These are phyloP conservation scores for Alternaria burnsii DNA, from an alignment of 2,329 filamentous ascomycete species.

Conservation along the genomic window DNA sequence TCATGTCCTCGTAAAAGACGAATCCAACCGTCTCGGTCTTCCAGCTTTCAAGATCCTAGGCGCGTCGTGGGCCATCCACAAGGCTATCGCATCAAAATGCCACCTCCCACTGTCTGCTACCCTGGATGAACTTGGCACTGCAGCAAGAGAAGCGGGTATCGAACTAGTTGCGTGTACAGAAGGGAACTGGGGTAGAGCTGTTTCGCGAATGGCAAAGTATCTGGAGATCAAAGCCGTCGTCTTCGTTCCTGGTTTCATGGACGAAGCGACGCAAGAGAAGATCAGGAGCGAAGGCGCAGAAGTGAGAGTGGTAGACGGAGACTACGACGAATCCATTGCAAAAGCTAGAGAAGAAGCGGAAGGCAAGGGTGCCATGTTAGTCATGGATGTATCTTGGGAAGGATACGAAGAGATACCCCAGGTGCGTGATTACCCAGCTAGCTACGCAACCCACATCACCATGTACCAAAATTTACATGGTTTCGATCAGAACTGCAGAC, in stretches of 20 bases:
- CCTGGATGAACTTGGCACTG: constrained; percentile 56
- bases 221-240: constrained; percentile 66
- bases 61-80: constrained; percentile 75
- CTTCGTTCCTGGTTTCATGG: constrained; percentile 70
- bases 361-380: constrained; percentile 60
- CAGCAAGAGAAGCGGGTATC: constrained; percentile 22
- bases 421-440: constrained; percentile 44
- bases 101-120: constrained; percentile 54
- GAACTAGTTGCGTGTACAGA: constrained; percentile 73
- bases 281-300: constrained; percentile 71
- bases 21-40: constrained; percentile 72
- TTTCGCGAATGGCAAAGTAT: constrained; percentile 71
- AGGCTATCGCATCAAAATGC: constrained; percentile 61
- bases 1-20: constrained; percentile 73
- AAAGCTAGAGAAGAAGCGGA: constrained; percentile 58
- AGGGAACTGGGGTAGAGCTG: constrained; percentile 79
- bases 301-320: constrained; percentile 63
- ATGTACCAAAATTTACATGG: too few relatives aligned
- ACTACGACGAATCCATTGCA: constrained; percentile 71
- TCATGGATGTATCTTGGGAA: constrained; percentile 74
- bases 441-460: too few relatives aligned
- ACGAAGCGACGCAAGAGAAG: constrained; percentile 59
- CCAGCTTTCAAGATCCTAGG: constrained; percentile 84
- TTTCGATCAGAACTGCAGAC: too few relatives aligned
- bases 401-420: constrained; percentile 72